Base-by-base conservation (phyloP, 75 land plant genomes). In the Pinus albicaulis region DNA sequence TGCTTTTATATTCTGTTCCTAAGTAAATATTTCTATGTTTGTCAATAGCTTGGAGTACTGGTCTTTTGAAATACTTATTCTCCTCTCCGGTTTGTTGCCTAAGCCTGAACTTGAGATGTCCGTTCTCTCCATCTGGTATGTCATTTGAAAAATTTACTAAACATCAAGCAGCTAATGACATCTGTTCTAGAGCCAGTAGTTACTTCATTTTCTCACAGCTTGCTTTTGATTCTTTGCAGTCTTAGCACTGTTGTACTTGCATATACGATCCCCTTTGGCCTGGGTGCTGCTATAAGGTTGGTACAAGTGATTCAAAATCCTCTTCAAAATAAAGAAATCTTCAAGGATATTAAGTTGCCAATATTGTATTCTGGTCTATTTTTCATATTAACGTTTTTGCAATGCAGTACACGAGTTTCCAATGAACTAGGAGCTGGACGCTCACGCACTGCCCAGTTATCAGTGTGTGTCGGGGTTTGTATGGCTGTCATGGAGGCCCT, bases 361-460 rank as follows among this genome's bases (percentile, higher is more conserved):
- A 7, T 28, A 31, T 65, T 34, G 28, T 15, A 10, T 34, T 65
- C 34, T 6, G 17, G 6, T 15, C 7, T 16, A 26, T 15, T 15
- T 68, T 68, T 17, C 71, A 68, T 68, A n/a, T 10, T 68, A 3
- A 48, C 53, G 11, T 48, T 26, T 74, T 25, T 60, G 52, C 56
- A 60, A 44, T 80, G 74, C 74, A 92, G 95, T 57, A 88, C 91
- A 52, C 70, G 95, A 62, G 89, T 92, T 74, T 82, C 95, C 22
- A 95, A 95, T 80, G 96, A 95, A 80, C 71, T 95, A 36, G 98
- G 98, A 34, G 95, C 89, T 44, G 86, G 87, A 31, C 34, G 70
- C 7, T 76, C 96, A 52, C 71, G 70, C 19, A 78, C 78, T 15
- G 98, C 92, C 12, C 82, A 73, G 3, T 55, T 83, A 59, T 86